Evolutionary conservation across 345 rosid genomes (phyloP).

Genomic region (Noccaea bulbosa): DNA sequence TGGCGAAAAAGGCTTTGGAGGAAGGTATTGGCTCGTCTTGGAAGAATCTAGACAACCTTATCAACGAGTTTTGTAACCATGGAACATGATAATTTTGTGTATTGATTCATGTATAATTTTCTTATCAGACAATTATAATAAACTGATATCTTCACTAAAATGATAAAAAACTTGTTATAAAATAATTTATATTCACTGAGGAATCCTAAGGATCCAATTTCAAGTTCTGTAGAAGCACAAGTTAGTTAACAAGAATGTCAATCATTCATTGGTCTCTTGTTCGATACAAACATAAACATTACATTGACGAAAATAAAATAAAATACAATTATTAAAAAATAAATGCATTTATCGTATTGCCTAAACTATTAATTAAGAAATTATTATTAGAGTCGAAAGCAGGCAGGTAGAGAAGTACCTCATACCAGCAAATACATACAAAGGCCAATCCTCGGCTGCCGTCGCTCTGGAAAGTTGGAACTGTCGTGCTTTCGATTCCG

Average conservation of each 20-base stretch:
- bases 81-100: background rate
- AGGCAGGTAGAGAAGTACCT: background rate
- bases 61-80: conserved; percentile 4
- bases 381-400: conserved; percentile 15
- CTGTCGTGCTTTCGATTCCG: conserved; percentile 32
- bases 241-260: too few relatives aligned
- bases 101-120: too few relatives aligned
- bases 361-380: conserved; percentile 13
- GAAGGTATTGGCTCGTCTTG: conserved; percentile 14
- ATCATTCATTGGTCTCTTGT: too few relatives aligned
- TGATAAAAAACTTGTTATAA: too few relatives aligned
- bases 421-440: background rate
- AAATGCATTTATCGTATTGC: background rate
- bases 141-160: background rate
- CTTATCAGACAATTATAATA: too few relatives aligned
- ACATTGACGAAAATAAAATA: too few relatives aligned
- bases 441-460: background rate
- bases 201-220: too few relatives aligned
- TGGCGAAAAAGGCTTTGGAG: conserved; percentile 8
- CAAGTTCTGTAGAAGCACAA: too few relatives aligned
- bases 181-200: too few relatives aligned
- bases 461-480: conserved; percentile 26
- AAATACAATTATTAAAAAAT: too few relatives aligned
- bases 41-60: conserved; percentile 2
- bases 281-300: too few relatives aligned